phyloP scores from a whole-genome alignment of 179 eudicot genomes.

The Amaranthus tricolor region DNA sequence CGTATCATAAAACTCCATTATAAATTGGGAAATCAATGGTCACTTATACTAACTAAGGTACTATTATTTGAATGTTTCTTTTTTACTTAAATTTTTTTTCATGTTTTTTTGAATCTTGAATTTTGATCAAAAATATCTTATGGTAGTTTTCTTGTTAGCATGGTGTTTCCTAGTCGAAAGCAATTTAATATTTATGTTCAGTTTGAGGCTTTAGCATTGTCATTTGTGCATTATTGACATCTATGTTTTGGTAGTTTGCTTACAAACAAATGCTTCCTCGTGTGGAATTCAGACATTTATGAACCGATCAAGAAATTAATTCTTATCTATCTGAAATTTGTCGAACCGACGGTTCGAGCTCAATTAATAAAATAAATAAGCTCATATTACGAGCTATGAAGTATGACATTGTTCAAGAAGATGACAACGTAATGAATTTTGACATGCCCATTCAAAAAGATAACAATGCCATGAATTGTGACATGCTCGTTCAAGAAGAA shows the following conservation, averaged over 20 bases:
- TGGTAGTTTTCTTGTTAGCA: no score
- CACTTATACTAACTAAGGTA: conserved; percentile 56
- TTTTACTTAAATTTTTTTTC: background rate
- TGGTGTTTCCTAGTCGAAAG: no score
- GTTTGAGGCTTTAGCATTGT: no score
- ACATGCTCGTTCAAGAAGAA: no score
- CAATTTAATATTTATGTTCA: no score
- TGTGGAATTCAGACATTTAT: conserved; percentile 43
- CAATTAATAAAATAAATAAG: conserved; percentile 13
- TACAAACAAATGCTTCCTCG: conserved; percentile 45
- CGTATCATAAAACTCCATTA: conserved; percentile 49
- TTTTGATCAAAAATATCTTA: no score
- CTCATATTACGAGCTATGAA: no score
- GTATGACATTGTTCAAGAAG: no score
- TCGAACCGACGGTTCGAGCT: conserved; percentile 24
- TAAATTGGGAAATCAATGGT: conserved; percentile 52
- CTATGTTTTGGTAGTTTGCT: background rate
- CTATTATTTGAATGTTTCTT: background rate
- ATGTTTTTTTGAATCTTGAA: background rate
- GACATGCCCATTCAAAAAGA: no score
- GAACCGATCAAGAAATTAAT: conserved; percentile 25
- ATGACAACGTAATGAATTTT: no score
- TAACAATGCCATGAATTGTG: no score
- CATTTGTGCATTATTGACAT: no score
- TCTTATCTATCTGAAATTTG: conserved; percentile 16